A percentile compares a stretch with the other conserved stretches of the same genome.
Evolutionary conservation across 805 yeast genomes (phyloP).

Genomic region (Spathaspora hagerdaliae): DNA sequence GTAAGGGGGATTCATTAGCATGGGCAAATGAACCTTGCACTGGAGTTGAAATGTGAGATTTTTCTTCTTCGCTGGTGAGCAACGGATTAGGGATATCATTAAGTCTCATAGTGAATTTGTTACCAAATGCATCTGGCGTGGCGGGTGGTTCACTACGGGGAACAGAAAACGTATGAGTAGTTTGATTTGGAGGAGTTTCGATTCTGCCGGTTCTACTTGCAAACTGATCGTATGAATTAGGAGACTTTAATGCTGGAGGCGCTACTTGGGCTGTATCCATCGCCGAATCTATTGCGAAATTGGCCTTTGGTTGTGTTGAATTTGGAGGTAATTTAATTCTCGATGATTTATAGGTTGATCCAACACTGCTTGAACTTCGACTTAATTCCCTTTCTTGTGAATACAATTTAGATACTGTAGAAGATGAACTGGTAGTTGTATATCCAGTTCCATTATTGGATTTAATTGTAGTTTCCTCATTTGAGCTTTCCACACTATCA

Average conservation of each 20-base stretch:
- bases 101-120: conserved; percentile 2
- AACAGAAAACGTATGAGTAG: neutral
- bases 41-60: conserved; percentile 15
- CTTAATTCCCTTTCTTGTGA: neutral
- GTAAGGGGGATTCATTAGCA: neutral
- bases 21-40: conserved; percentile 4
- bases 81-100: conserved; percentile 2
- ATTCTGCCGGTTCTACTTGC: neutral
- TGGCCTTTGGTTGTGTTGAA: neutral
- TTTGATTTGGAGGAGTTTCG: conserved; percentile 3
- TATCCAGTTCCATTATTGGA: neutral
- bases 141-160: neutral
- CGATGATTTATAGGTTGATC: conserved; percentile 5
- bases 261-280: neutral
- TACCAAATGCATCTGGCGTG: conserved; percentile 18
- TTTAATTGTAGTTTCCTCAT: neutral
- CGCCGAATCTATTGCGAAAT: neutral
- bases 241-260: neutral
- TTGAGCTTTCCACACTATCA: neutral
- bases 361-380: conserved; percentile 8
- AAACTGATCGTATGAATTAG: neutral
- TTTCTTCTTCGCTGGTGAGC: conserved; percentile 1
- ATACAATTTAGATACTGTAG: neutral
- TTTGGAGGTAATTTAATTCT: conserved; percentile 7
- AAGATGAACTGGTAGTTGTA: neutral